Evolutionary conservation across 176 grass and related monocot genomes (phyloP).

Genomic region (Puya raimondii): DNA sequence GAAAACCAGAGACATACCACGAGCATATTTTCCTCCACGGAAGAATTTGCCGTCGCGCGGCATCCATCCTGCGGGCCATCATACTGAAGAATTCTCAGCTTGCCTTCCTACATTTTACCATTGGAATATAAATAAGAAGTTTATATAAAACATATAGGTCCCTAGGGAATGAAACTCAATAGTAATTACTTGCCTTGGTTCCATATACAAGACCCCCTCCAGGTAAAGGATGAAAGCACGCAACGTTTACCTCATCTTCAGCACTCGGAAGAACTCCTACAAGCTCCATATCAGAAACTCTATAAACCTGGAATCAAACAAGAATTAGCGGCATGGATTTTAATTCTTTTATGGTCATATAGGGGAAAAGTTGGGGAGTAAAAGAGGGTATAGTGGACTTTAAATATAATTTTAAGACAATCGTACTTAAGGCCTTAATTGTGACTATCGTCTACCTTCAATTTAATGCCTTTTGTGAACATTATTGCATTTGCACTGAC

Average conservation of each 20-base stretch:
- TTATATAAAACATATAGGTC: background rate
- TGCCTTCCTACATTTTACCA: conserved; percentile 58
- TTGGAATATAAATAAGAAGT: background rate
- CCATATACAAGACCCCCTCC: conserved; percentile 88
- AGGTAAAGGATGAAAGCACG: conserved; percentile 80
- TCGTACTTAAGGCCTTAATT: too few species aligned
- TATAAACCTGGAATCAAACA: conserved; percentile 61
- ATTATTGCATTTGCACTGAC: too few species aligned
- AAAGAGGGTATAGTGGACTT: background rate
- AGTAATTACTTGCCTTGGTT: conserved; percentile 53
- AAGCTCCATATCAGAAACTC: conserved; percentile 98
- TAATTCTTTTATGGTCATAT: background rate
- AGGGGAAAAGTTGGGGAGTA: background rate
- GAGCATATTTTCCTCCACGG: conserved; percentile 57
- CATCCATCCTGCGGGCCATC: conserved; percentile 41
- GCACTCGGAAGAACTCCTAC: conserved; percentile 80
- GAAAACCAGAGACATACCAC: conserved; percentile 31
- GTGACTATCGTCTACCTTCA: too few species aligned
- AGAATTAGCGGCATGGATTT: too few species aligned
- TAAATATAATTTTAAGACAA: too few species aligned
- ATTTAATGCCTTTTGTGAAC: too few species aligned
- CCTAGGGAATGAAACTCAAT: background rate
- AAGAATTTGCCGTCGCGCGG: conserved; percentile 33
- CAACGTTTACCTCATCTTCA: conserved; percentile 98
- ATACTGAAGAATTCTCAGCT: conserved; percentile 89